Evolutionary conservation across 2,329 filamentous ascomycete species (phyloP), one percentile per base, ranked within the genome.

Genomic region (Trichophyton simii): DNA sequence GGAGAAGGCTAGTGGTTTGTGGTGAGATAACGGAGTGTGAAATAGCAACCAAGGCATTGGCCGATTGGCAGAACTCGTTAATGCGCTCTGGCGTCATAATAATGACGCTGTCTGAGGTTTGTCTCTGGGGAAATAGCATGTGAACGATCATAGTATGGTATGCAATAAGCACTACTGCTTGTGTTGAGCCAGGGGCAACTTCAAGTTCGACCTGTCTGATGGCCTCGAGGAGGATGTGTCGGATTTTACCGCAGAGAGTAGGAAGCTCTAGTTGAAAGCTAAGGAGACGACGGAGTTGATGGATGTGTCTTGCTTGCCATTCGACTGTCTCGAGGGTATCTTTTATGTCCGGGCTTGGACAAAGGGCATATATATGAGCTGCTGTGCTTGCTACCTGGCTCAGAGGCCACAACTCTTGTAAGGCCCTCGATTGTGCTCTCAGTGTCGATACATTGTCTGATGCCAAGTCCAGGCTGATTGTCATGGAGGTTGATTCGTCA

Each of bases 61-160:
- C 57, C 1, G 60, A 62, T 44, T 59, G 60, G 15, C 60, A 62
- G 22, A 62, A 59, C 41, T 62, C 60, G 36, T 59, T 54, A 41
- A 62, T 62, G 36, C 57, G 55, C 46, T 59, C 60, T 20, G 55
- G 60, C 20, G 60, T 62, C 38, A 62, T 59, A 7, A 58, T 59
- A 20, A 59, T 62, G 20, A 50, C 42, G 13, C 28, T 52, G 18
- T 52, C 42, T 28, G 57, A 48, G 44, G 60, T 59, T 25, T 62
- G 55, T 52, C 55, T 25, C 54, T 62, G 60, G 7, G 60, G 60
- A 28, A 62, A 62, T 20, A 62, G 42, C 60, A 62, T 62, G 34
- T 62, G 60, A 4, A 62, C 57, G n/a, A 62, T 62, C 60, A 62
- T 59, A 3, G 60, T 62, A 57, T 62, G 60, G 22, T 62, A 62